These are phyloP conservation scores for Gentiana macrophylla DNA, from an alignment of 257 asterid genomes.

Conservation along the genomic window DNA sequence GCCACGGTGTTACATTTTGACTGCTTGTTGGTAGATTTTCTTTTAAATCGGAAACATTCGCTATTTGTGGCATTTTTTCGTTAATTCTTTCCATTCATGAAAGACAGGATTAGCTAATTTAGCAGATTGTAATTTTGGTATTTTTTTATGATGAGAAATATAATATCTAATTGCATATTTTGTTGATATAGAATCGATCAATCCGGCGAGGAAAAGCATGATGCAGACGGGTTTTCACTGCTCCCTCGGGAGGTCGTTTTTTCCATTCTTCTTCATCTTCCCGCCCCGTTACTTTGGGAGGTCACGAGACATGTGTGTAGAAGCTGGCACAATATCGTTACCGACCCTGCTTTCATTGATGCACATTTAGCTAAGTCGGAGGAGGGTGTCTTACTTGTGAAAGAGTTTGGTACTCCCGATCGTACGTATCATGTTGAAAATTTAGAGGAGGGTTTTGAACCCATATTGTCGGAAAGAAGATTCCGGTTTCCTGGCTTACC, in stretches of 20 bases:
- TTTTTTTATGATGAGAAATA: too few species aligned
- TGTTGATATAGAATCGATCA: not conserved
- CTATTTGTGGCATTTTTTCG: too few species aligned
- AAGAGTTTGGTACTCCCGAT: not conserved
- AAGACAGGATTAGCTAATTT: too few species aligned
- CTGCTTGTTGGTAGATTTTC: too few species aligned
- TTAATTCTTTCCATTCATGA: too few species aligned
- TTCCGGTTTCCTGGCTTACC: not conserved
- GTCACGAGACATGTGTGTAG: slow-evolving; percentile 1
- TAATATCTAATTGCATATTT: too few species aligned
- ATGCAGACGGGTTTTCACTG: not conserved
- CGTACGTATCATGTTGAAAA: not conserved
- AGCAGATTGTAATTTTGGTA: too few species aligned
- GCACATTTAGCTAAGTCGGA: not conserved
- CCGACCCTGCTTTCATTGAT: slow-evolving; percentile 2
- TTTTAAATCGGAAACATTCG: too few species aligned
- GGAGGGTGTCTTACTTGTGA: slow-evolving; percentile 1
- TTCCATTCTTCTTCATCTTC: slow-evolving; percentile 6
- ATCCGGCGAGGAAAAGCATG: not conserved
- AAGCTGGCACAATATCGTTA: not conserved
- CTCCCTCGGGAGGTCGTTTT: slow-evolving; percentile 5
- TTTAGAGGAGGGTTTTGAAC: not conserved
- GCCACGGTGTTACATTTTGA: too few species aligned
- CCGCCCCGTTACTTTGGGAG: slow-evolving; percentile 1
- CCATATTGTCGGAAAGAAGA: not conserved